Percentiles rank a stretch among this genome's conserved stretches.
Conservation (phyloP, 169 alveolate genomes). For the Plasmodium chabaudi region DNA sequence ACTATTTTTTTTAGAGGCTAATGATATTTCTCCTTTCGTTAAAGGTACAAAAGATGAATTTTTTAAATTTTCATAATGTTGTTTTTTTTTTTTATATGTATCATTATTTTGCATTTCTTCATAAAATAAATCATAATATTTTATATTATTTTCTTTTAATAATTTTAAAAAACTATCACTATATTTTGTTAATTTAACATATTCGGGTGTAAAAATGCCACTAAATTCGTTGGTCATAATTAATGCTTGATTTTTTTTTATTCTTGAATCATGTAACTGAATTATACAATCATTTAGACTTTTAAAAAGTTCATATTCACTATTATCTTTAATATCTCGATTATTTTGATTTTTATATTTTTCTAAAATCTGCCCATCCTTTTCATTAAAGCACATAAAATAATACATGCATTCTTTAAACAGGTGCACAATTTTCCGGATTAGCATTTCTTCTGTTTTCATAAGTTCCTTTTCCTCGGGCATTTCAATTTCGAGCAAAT, state of each 20-base stretch:
- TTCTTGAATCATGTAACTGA: constrained; percentile 52
- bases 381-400: constrained; percentile 68
- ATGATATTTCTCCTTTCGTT: constrained; percentile 73
- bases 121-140: constrained; percentile 42
- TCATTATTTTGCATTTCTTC: constrained; percentile 73
- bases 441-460: constrained; percentile 29
- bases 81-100: constrained; percentile 54
- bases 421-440: constrained; percentile 39
- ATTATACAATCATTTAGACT: constrained; percentile 69
- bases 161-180: constrained; percentile 24
- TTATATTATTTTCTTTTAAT: constrained; percentile 64
- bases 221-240: constrained; percentile 70
- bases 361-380: constrained; percentile 41
- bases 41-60: constrained; percentile 50
- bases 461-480: constrained; percentile 20
- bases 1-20: constrained; percentile 39
- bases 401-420: constrained; percentile 72
- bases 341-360: constrained; percentile 13
- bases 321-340: constrained; percentile 50
- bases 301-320: constrained; percentile 65
- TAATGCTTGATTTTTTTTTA: constrained; percentile 47
- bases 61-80: constrained; percentile 55
- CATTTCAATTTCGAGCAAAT: constrained; percentile 53
- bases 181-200: constrained; percentile 54
- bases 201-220: constrained; percentile 55